A percentile compares a stretch with the other conserved stretches of the same genome.
These are phyloP conservation scores for Fusarium redolens DNA, from an alignment of 2,329 filamentous ascomycete species.

Conservation along the genomic window DNA sequence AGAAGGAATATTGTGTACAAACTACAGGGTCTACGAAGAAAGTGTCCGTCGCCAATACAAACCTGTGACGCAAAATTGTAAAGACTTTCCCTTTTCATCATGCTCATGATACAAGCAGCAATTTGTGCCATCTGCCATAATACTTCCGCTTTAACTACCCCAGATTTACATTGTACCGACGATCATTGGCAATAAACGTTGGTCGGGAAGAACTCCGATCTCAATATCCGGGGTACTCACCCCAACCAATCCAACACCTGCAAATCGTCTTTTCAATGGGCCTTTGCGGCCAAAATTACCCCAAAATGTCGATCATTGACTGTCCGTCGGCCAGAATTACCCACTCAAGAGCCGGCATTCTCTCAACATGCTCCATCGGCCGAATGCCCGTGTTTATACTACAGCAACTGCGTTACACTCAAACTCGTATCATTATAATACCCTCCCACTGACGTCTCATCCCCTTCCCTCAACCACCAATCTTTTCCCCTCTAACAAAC, in stretches of 20 bases:
- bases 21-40: no score
- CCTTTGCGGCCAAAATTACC: not conserved
- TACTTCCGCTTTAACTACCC: not conserved
- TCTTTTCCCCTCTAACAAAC: not conserved
- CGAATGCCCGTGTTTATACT: slow-evolving; percentile 23
- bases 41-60: no score
- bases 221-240: not conserved
- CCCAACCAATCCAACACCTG: slow-evolving; percentile 1
- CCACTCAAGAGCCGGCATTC: slow-evolving; percentile 26
- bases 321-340: slow-evolving; percentile 4
- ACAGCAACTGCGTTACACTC: not conserved
- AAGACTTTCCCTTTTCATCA: no score
- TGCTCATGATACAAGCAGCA: no score
- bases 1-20: no score
- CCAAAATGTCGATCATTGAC: not conserved
- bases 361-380: slow-evolving; percentile 32
- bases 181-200: not conserved
- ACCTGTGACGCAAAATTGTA: no score
- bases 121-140: not conserved
- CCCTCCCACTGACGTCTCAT: not conserved
- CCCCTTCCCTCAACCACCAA: not conserved
- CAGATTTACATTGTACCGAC: not conserved
- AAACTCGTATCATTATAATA: not conserved
- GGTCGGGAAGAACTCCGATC: slow-evolving; percentile 19
- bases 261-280: not conserved